Conservation (phyloP, 352 stramenopile species). For the Globisporangium camurandrum region DNA sequence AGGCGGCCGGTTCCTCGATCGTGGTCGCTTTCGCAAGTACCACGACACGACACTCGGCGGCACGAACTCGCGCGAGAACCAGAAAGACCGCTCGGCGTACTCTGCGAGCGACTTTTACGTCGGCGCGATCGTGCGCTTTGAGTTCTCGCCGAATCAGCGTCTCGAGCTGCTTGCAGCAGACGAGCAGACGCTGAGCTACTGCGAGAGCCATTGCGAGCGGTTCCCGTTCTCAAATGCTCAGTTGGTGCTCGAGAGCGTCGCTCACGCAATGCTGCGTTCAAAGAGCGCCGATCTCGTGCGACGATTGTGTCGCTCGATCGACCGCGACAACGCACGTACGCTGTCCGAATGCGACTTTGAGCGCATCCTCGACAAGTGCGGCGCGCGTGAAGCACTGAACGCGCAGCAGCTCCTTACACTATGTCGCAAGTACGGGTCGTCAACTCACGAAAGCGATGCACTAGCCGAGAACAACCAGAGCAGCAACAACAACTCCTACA, state of each 20-base stretch:
- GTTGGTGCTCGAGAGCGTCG: constrained; percentile 20
- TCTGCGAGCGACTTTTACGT: constrained; percentile 59
- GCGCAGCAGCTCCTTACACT: constrained; percentile 63
- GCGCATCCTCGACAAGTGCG: constrained; percentile 16
- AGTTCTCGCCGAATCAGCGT: constrained; percentile 58
- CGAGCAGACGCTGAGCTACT: constrained; percentile 66
- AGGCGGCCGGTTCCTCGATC: constrained; percentile 70
- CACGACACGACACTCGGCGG: constrained; percentile 10
- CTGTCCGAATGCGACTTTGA: constrained; percentile 21
- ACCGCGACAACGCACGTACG: constrained; percentile 10
- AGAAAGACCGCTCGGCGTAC: constrained; percentile 33
- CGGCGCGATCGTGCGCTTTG: constrained; percentile 57
- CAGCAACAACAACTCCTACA: too few species aligned
- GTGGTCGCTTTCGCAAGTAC: constrained; percentile 55
- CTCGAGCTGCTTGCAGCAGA: constrained; percentile 73
- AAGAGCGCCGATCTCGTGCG: constrained; percentile 20
- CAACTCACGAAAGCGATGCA: background rate
- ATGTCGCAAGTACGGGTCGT: constrained; percentile 25
- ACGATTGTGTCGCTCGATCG: constrained; percentile 28
- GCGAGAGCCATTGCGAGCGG: constrained; percentile 55
- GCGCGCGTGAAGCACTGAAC: constrained; percentile 28
- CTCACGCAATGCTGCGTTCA: constrained; percentile 15
- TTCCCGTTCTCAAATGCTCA: constrained; percentile 57
- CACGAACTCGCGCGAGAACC: constrained; percentile 21
- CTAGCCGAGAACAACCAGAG: constrained; percentile 3